Percentiles rank a stretch among this genome's conserved stretches.
phyloP scores from a whole-genome alignment of 371 early-diverging fungal genomes.

The Lichtheimia ramosa region DNA sequence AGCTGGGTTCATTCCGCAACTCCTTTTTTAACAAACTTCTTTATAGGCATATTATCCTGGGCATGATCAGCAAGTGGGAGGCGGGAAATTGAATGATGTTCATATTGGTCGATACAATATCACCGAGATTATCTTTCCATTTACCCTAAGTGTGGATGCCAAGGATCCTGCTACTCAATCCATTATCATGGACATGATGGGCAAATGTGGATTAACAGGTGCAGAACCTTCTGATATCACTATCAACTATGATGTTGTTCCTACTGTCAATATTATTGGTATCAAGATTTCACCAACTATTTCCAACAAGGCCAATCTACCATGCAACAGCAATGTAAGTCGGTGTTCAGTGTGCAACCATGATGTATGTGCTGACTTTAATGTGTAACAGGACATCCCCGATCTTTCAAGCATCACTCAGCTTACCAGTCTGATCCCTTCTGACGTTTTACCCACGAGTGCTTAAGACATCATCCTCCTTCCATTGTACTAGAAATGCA shows the following conservation, averaged over 20 bases:
- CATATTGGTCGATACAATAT: conserved; percentile 40
- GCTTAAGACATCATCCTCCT: neutral
- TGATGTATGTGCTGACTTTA: neutral
- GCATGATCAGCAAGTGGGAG: conserved; percentile 45
- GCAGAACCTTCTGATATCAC: conserved; percentile 17
- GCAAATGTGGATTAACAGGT: conserved; percentile 45
- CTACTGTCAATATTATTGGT: conserved; percentile 19
- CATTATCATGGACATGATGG: conserved; percentile 46
- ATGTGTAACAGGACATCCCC: conserved; percentile 7
- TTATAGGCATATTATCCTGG: conserved; percentile 59
- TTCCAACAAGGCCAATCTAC: conserved; percentile 10
- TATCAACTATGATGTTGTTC: conserved; percentile 48
- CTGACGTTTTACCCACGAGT: conserved; percentile 2
- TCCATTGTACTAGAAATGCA: too few relatives aligned
- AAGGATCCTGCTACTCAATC: conserved; percentile 29
- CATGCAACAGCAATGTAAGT: conserved; percentile 18
- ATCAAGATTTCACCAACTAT: conserved; percentile 21
- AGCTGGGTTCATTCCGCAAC: neutral
- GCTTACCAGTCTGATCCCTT: conserved; percentile 6
- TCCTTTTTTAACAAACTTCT: neutral
- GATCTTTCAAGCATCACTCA: neutral
- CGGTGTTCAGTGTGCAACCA: neutral
- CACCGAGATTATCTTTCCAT: conserved; percentile 50
- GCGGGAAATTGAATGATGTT: conserved; percentile 43
- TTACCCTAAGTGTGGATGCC: conserved; percentile 36